Conservation (phyloP, 2,329 filamentous ascomycete species). For the Clarireedia hainanense region DNA sequence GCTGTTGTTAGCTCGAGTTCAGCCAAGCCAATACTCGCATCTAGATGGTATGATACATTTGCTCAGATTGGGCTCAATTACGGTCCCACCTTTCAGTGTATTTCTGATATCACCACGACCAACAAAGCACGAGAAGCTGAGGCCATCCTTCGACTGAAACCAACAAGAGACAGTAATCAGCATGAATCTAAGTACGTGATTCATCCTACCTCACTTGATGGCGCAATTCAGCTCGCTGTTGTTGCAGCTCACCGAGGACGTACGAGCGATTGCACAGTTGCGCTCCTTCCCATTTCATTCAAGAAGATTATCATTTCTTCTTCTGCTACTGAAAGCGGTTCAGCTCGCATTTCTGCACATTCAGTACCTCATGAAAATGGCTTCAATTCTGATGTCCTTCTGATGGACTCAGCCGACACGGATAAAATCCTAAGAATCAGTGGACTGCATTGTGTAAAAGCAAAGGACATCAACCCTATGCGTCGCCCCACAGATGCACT, state of each 20-base stretch:
- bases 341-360: not conserved
- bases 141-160: constrained; percentile 27
- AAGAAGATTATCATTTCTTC: not conserved
- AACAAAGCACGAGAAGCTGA: not conserved
- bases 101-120: not conserved
- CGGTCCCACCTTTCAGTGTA: constrained; percentile 36
- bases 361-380: not conserved
- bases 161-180: not conserved
- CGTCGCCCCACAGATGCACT: not conserved
- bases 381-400: not conserved
- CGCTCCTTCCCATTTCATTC: not conserved
- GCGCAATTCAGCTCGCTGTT: not conserved
- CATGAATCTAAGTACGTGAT: constrained; percentile 38
- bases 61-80: constrained; percentile 38
- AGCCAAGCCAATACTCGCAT: not conserved
- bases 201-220: constrained; percentile 48
- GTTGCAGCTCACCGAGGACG: not conserved
- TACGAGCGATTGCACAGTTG: not conserved
- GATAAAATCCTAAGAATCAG: not conserved
- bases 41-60: not conserved
- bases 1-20: not conserved
- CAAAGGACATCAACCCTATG: not conserved
- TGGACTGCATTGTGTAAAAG: not conserved
- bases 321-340: not conserved
- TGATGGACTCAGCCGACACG: not conserved